Evolutionary conservation across 768 basidiomycete species (phyloP), one percentile per base, ranked within the genome.

Genomic region (Mycena epipterygia): DNA sequence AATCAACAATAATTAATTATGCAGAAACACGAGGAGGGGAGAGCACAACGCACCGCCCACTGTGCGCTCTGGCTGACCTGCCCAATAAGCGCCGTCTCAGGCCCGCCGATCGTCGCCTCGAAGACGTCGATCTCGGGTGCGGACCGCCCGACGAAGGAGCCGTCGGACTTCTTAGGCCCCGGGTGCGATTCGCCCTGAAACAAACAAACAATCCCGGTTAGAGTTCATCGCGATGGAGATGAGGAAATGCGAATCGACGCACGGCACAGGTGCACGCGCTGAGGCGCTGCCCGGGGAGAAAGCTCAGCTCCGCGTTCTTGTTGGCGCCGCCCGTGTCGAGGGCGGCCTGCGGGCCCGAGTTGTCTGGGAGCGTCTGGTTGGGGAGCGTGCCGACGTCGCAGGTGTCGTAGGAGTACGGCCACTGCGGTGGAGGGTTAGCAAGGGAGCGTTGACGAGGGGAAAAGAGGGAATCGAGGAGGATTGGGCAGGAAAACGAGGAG

Each of bases 91-190:
- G 80, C 86, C 14, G 74, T 78, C 42, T 77, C 81, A 70, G 80
- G 87, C 73, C 87, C 92, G 84, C 79, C 73, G 68, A 81, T 80
- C 32, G 37, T 35, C 9, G 95, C 95, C 81, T 97, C 96, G 67
- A 97, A 91, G 52, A 97, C 78, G 79, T 97, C 96, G 58, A 97
- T 96, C 79, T 97, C 95, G 2, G 96, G 96, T 6, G 96, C 94
- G 4, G 92, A 80, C 25, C 96, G 85, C 1, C 95, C 96, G 2
- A 93, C 90, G 79, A 89, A 95, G 0, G 89, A 86, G 2, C 94
- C 93, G 77, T 95, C 93, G 0, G 86, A 65, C 61, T 91, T 89
- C 48, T 87, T 84, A 3, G 95, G 95, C 3, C 95, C 95, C 39
- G 95, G 95, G 79, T 97, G 95, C 33, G 88, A 85, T 75, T 96